Percentiles rank a stretch among this genome's conserved stretches.
phyloP scores from a whole-genome alignment of 192 early-diverging fungal species.

The Umbelopsis sp. region DNA sequence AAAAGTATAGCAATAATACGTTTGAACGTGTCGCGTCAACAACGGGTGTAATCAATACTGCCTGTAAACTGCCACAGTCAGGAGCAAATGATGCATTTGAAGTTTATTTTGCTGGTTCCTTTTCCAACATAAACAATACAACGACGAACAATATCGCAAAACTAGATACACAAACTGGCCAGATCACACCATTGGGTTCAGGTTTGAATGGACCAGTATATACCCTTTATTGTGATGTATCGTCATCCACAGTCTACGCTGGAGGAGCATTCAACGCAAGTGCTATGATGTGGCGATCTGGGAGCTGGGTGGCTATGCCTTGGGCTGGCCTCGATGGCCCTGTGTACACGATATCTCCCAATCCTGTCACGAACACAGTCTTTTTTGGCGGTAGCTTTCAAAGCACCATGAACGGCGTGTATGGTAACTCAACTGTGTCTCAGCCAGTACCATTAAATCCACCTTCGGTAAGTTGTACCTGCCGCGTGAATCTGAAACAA shows the following conservation, averaged over 20 bases:
- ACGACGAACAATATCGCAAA: slow-evolving; percentile 25
- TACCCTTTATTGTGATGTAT: slow-evolving; percentile 34
- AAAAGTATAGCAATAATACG: slow-evolving; percentile 13
- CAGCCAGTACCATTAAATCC: slow-evolving; percentile 55
- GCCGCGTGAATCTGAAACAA: background rate
- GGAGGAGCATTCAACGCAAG: slow-evolving; percentile 36
- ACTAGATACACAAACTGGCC: slow-evolving; percentile 21
- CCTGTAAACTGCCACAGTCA: slow-evolving; percentile 16
- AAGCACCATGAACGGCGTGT: slow-evolving; percentile 64
- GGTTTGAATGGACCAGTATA: slow-evolving; percentile 39
- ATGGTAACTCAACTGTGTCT: slow-evolving; percentile 44
- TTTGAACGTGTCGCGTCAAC: slow-evolving; percentile 22
- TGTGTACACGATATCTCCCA: slow-evolving; percentile 59
- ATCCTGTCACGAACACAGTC: slow-evolving; percentile 48
- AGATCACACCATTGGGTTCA: slow-evolving; percentile 13
- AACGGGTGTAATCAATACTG: background rate
- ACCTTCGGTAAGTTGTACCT: slow-evolving; percentile 31
- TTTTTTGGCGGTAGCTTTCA: slow-evolving; percentile 74
- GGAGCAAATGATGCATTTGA: slow-evolving; percentile 15
- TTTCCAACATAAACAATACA: slow-evolving; percentile 27
- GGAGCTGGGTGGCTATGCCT: slow-evolving; percentile 58
- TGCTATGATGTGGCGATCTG: slow-evolving; percentile 19
- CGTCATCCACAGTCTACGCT: slow-evolving; percentile 27
- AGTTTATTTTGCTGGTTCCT: slow-evolving; percentile 37
- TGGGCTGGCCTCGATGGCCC: slow-evolving; percentile 73